Evolutionary conservation across 140 eudicot species (phyloP).

Genomic region (Cichorium intybus): DNA sequence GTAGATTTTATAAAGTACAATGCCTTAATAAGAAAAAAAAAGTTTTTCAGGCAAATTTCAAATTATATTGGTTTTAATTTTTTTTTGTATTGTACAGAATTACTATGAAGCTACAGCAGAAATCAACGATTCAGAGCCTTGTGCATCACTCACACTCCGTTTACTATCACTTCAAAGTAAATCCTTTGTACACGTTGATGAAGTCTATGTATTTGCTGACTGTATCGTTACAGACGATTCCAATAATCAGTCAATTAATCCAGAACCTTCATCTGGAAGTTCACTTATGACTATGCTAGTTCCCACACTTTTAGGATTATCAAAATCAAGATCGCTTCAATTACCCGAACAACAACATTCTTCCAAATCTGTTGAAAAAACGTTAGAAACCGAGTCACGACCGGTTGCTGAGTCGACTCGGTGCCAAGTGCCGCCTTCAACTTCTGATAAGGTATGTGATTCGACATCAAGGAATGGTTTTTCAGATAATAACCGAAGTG

Average conservation of each 20-base stretch:
- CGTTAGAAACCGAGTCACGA: constrained; percentile 21
- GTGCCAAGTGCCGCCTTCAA: constrained; percentile 14
- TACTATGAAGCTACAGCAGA: constrained; percentile 94
- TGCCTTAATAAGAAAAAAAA: no score
- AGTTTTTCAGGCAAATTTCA: no score
- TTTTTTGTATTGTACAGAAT: constrained; percentile 43
- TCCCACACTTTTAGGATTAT: constrained; percentile 77
- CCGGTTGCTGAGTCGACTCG: constrained; percentile 11
- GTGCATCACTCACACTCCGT: constrained; percentile 64
- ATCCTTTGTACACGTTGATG: constrained; percentile 60
- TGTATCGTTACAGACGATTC: constrained; percentile 42
- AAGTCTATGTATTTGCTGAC: constrained; percentile 80
- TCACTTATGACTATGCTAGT: constrained; percentile 84
- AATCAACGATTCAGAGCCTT: constrained; percentile 80
- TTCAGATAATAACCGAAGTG: neutral
- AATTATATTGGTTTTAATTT: constrained; percentile 11
- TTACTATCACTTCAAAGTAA: constrained; percentile 69
- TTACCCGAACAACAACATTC: constrained; percentile 28
- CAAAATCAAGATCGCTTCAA: constrained; percentile 49
- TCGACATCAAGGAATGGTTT: neutral
- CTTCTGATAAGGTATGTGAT: neutral
- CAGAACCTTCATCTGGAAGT: constrained; percentile 41
- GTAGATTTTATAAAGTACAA: no score
- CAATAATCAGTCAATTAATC: constrained; percentile 25
- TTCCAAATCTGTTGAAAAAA: constrained; percentile 34